Conservation (phyloP, 2,329 filamentous ascomycete genomes). For the Fusarium sp. region DNA sequence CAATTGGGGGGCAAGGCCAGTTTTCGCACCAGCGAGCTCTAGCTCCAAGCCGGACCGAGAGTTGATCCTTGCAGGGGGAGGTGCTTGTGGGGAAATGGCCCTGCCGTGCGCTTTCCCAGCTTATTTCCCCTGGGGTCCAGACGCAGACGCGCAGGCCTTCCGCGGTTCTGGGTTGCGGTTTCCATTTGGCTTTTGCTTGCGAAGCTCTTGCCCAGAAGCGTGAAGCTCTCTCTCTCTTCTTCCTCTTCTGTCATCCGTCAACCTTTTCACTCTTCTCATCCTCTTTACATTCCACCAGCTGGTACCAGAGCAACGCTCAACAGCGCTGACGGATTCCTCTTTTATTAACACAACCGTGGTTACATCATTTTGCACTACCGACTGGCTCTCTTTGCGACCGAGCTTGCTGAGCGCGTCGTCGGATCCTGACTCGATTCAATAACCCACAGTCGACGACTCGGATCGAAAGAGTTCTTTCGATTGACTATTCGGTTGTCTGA, state of each 20-base stretch:
- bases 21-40: conserved; percentile 1
- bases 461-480: conserved; percentile 3
- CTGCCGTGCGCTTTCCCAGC: conserved; percentile 24
- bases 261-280: not conserved
- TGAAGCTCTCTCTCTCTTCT: conserved; percentile 31
- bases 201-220: conserved; percentile 38
- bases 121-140: conserved; percentile 31
- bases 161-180: conserved; percentile 8
- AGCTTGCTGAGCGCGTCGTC: conserved; percentile 7
- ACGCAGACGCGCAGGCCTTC: conserved; percentile 36
- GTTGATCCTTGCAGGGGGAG: conserved; percentile 14
- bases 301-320: not conserved
- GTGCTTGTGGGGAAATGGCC: conserved; percentile 15
- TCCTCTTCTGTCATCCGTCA: conserved; percentile 6
- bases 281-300: not conserved
- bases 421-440: conserved; percentile 17
- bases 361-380: not conserved
- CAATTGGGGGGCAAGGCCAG: conserved; percentile 33
- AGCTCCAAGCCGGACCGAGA: conserved; percentile 14
- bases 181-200: conserved; percentile 30
- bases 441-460: not conserved
- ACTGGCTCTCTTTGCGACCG: conserved; percentile 9
- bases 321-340: not conserved
- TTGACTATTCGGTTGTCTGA: not conserved
- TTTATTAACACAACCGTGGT: not conserved